These are phyloP conservation scores for Flaveria brownii DNA, from an alignment of 129 eudicot genomes.

Conservation along the genomic window DNA sequence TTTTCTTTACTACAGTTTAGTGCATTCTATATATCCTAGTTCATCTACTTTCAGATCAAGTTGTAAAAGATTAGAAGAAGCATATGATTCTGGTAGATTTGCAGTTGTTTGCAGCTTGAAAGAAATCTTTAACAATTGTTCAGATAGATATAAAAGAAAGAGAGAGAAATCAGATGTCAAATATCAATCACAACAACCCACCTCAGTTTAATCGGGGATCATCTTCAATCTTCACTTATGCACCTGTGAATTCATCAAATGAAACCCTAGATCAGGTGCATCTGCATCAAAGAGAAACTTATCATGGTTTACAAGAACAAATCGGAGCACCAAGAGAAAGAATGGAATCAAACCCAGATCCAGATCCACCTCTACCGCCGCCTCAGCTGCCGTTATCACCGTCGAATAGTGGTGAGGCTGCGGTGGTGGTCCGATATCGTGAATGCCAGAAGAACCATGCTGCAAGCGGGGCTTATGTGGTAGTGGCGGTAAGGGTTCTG, in stretches of 20 bases:
- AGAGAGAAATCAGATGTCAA: constrained; percentile 12
- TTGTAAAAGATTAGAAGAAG: no score
- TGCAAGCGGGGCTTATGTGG: no score
- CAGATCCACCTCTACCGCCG: constrained; percentile 23
- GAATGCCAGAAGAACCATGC: no score
- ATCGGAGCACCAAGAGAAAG: constrained; percentile 10
- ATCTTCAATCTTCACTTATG: constrained; percentile 31
- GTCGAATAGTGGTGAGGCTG: not conserved
- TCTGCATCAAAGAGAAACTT: constrained; percentile 38
- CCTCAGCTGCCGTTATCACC: not conserved
- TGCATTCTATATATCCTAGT: no score
- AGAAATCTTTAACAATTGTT: constrained; percentile 10
- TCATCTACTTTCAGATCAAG: constrained; percentile 6
- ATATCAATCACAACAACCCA: constrained; percentile 26
- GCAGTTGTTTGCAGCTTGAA: constrained; percentile 8
- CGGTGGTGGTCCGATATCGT: constrained; percentile 36
- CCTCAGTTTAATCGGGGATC: constrained; percentile 39
- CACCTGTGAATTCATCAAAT: constrained; percentile 34
- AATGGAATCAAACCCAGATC: constrained; percentile 37
- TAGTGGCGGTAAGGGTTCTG: no score
- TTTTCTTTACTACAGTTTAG: constrained; percentile 26
- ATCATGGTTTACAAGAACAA: constrained; percentile 32
- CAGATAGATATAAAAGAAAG: not conserved
- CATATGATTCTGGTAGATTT: not conserved
- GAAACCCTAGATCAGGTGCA: constrained; percentile 50